phyloP scores from a whole-genome alignment of 176 grass and related monocot species.

The Guadua angustifolia region DNA sequence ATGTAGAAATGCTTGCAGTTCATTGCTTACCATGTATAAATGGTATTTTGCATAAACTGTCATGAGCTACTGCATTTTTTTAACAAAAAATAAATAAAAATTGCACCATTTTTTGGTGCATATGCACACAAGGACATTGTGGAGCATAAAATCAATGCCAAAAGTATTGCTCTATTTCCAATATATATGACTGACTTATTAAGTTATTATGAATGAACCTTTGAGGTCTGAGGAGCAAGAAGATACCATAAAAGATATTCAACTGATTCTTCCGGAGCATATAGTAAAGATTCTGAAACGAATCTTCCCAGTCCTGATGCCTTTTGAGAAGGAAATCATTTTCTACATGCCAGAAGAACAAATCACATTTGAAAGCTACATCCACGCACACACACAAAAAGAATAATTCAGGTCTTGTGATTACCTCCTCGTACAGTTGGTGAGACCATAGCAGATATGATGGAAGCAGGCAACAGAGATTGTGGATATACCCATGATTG shows the following conservation, averaged over 20 bases:
- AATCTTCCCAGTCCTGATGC: conserved; percentile 83
- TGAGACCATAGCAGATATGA: conserved; percentile 72
- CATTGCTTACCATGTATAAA: background rate
- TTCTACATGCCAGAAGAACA: conserved; percentile 57
- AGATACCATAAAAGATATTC: conserved; percentile 93
- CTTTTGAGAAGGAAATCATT: conserved; percentile 71
- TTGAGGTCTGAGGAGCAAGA: conserved; percentile 4
- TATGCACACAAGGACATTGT: background rate
- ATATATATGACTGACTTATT: background rate
- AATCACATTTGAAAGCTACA: background rate
- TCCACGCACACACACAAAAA: background rate
- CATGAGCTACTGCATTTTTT: conserved; percentile 8
- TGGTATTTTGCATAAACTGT: background rate
- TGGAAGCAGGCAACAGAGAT: conserved; percentile 59
- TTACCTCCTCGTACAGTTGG: conserved; percentile 78
- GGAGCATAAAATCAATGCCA: conserved; percentile 5
- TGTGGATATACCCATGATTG: conserved; percentile 94
- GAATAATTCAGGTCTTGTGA: conserved; percentile 35
- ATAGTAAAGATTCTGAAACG: conserved; percentile 81
- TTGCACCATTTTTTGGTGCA: background rate
- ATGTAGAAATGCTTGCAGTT: background rate
- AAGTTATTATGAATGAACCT: conserved; percentile 1
- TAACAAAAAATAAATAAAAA: background rate
- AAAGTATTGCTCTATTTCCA: background rate
- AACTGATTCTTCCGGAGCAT: conserved; percentile 84